These are phyloP conservation scores for Aspergillus versicolor DNA, from an alignment of 2,329 filamentous ascomycete genomes.

Conservation along the genomic window DNA sequence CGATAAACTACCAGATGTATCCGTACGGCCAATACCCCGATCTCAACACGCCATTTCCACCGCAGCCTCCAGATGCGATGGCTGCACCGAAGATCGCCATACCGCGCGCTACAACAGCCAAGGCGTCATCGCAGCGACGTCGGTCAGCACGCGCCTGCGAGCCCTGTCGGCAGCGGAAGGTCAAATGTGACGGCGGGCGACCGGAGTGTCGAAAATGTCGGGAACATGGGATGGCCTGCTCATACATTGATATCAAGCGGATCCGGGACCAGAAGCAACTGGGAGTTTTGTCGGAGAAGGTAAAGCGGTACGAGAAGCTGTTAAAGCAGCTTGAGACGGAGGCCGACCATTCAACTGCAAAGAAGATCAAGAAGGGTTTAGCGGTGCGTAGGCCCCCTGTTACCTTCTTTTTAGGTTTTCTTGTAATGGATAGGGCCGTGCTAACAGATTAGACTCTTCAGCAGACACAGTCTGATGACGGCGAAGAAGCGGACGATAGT, in stretches of 20 bases:
- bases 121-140: constrained; percentile 21
- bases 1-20: constrained; percentile 2
- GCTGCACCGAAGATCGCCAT: constrained; percentile 29
- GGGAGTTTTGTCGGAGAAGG: constrained; percentile 21
- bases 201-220: constrained; percentile 30
- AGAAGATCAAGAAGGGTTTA: constrained; percentile 26
- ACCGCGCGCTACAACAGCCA: constrained; percentile 24
- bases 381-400: constrained; percentile 3
- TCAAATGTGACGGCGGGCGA: constrained; percentile 34
- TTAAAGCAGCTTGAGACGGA: constrained; percentile 26
- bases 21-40: constrained; percentile 8
- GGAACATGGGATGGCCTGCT: constrained; percentile 24
- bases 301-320: constrained; percentile 29
- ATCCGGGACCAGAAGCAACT: constrained; percentile 37
- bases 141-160: constrained; percentile 37
- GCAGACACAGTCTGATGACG: constrained; percentile 5
- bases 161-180: constrained; percentile 35
- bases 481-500: constrained; percentile 15
- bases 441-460: neutral
- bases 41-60: neutral
- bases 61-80: neutral
- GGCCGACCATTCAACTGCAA: constrained; percentile 20
- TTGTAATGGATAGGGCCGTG: neutral
- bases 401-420: neutral
- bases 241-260: constrained; percentile 35